Evolutionary conservation across 768 basidiomycete genomes (phyloP).

Genomic region (Suillus clintonianus): DNA sequence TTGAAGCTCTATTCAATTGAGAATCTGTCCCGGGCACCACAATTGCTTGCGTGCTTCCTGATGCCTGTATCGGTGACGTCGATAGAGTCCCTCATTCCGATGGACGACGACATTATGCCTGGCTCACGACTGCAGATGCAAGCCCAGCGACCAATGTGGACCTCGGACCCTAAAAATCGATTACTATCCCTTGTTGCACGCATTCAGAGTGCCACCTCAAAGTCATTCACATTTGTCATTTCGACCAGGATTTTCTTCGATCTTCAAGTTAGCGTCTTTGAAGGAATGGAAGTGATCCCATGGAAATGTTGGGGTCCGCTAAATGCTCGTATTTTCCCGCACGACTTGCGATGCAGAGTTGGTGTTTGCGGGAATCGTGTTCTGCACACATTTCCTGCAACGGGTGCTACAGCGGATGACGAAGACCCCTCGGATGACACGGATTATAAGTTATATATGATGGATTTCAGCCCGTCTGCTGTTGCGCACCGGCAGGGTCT

Average conservation of each 20-base stretch:
- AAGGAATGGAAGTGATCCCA: not conserved
- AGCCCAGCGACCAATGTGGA: not conserved
- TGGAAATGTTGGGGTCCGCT: constrained; percentile 1
- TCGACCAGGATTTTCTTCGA: not conserved
- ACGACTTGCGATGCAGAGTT: not conserved
- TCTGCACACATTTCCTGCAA: not conserved
- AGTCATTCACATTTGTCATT: not conserved
- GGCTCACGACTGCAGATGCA: not conserved
- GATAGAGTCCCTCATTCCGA: not conserved
- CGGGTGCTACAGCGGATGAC: not conserved
- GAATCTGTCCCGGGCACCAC: too few species aligned
- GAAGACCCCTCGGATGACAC: not conserved
- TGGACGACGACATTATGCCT: not conserved
- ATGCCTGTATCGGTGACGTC: too few species aligned
- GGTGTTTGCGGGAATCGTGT: not conserved
- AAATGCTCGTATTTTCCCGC: not conserved
- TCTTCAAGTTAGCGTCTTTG: not conserved
- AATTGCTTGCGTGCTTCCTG: too few species aligned
- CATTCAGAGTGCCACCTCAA: too few species aligned
- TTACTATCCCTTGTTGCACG: not conserved
- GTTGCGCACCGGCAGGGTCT: not conserved
- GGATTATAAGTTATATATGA: not conserved
- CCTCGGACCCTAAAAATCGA: not conserved
- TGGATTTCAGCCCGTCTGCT: not conserved
- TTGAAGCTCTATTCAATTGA: too few species aligned